phyloP scores from a whole-genome alignment of 148 eudicot genomes.

The Chenopodium album region DNA sequence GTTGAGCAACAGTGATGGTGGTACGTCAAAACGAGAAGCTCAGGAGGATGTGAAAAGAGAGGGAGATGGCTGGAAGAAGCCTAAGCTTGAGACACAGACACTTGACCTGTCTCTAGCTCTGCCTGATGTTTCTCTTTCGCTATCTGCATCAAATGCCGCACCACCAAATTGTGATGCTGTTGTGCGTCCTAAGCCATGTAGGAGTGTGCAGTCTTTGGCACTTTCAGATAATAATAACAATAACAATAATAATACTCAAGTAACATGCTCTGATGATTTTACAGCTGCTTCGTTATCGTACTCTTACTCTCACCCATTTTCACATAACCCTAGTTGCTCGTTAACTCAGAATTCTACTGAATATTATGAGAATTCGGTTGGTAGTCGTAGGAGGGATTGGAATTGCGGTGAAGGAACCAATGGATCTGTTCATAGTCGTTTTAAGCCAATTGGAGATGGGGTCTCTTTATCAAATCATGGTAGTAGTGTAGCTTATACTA shows the following conservation, averaged over 20 bases:
- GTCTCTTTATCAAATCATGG: constrained; percentile 51
- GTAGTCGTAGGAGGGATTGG: constrained; percentile 74
- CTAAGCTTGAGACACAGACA: constrained; percentile 52
- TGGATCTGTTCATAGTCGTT: constrained; percentile 89
- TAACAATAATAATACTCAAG: constrained; percentile 34
- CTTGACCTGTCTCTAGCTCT: constrained; percentile 65
- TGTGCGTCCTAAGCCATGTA: constrained; percentile 31
- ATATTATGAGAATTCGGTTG: constrained; percentile 57
- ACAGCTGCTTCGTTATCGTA: constrained; percentile 61
- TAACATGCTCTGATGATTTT: constrained; percentile 71
- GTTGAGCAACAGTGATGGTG: constrained; percentile 40
- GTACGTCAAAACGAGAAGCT: constrained; percentile 41
- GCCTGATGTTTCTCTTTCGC: constrained; percentile 73
- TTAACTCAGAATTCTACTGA: constrained; percentile 74
- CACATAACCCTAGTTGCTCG: constrained; percentile 88
- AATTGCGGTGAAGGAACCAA: constrained; percentile 86
- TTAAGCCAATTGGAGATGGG: constrained; percentile 83
- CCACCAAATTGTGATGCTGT: constrained; percentile 30
- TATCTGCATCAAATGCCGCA: constrained; percentile 51
- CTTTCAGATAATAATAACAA: constrained; percentile 40
- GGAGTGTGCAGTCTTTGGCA: constrained; percentile 57
- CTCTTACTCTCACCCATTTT: constrained; percentile 63
- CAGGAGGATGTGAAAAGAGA: constrained; percentile 36
- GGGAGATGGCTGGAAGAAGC: constrained; percentile 50
- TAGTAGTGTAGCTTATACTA: constrained; percentile 38